These are phyloP conservation scores for Oryza coarctata DNA, from an alignment of 176 grass and related monocot species.

Conservation along the genomic window DNA sequence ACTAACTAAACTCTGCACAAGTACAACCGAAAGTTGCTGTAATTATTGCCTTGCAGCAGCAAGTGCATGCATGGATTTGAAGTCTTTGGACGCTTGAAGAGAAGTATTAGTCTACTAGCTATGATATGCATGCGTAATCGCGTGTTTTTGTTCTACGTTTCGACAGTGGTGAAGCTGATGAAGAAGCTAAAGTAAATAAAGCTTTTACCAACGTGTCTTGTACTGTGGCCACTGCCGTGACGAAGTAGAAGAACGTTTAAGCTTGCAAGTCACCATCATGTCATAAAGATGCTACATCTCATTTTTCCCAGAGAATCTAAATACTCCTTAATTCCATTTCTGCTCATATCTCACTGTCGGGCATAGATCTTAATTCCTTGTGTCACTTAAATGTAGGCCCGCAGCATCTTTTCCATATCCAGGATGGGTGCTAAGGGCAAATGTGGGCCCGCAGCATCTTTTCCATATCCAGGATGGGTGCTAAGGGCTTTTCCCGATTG, in stretches of 20 bases:
- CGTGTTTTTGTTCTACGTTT: neutral
- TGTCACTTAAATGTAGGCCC: neutral
- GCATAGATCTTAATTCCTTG: neutral
- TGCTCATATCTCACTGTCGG: neutral
- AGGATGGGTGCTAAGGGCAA: neutral
- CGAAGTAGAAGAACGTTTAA: too few species aligned
- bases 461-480: neutral
- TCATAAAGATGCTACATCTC: neutral
- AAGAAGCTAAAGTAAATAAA: neutral
- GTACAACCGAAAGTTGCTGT: neutral
- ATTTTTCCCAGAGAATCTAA: neutral
- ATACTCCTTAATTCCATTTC: neutral
- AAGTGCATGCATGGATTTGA: neutral
- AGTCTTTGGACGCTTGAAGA: neutral
- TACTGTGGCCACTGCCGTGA: neutral
- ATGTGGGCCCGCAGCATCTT: neutral
- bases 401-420: neutral
- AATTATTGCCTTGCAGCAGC: neutral
- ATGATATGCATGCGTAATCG: neutral
- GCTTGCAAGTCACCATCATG: neutral
- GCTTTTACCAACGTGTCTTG: neutral
- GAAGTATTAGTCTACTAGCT: neutral
- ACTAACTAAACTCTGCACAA: neutral
- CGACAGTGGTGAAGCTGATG: neutral
- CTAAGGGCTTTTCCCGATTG: too few species aligned